Percentiles rank a stretch among this genome's conserved stretches.
Conservation (phyloP, 2,329 filamentous ascomycete species). For the Epichloe typhina region DNA sequence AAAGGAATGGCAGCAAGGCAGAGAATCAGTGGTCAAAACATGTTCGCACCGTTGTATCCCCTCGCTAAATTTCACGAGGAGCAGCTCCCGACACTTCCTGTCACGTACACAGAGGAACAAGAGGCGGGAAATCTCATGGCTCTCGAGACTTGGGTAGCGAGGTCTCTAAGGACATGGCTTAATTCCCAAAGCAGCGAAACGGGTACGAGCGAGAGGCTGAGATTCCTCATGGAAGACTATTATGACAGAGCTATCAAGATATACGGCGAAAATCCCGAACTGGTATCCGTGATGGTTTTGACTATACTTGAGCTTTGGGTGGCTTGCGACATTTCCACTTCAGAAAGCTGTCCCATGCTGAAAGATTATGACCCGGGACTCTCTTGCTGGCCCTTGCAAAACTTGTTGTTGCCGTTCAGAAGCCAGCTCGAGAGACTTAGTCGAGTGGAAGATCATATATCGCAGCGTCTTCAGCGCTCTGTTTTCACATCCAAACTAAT, state of each 20-base stretch:
- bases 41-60: not conserved
- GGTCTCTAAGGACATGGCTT: slow-evolving; percentile 26
- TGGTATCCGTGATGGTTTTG: slow-evolving; percentile 40
- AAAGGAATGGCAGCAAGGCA: not conserved
- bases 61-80: not conserved
- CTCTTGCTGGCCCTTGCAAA: slow-evolving; percentile 23
- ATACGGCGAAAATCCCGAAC: slow-evolving; percentile 31
- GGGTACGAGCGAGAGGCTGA: slow-evolving; percentile 16
- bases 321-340: slow-evolving; percentile 36
- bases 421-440: slow-evolving; percentile 32
- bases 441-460: slow-evolving; percentile 31
- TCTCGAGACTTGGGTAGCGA: slow-evolving; percentile 36
- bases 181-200: slow-evolving; percentile 10
- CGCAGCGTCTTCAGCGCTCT: not conserved
- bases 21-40: not conserved
- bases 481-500: not conserved
- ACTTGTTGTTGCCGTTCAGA: slow-evolving; percentile 30
- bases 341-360: slow-evolving; percentile 26
- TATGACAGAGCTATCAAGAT: slow-evolving; percentile 10
- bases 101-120: not conserved
- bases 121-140: slow-evolving; percentile 2
- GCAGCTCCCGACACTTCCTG: slow-evolving; percentile 1
- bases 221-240: slow-evolving; percentile 23
- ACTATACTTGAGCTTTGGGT: slow-evolving; percentile 46
- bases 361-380: slow-evolving; percentile 33